Evolutionary conservation across 2,329 filamentous ascomycete species (phyloP).

Genomic region (Penicillium rolfsii): DNA sequence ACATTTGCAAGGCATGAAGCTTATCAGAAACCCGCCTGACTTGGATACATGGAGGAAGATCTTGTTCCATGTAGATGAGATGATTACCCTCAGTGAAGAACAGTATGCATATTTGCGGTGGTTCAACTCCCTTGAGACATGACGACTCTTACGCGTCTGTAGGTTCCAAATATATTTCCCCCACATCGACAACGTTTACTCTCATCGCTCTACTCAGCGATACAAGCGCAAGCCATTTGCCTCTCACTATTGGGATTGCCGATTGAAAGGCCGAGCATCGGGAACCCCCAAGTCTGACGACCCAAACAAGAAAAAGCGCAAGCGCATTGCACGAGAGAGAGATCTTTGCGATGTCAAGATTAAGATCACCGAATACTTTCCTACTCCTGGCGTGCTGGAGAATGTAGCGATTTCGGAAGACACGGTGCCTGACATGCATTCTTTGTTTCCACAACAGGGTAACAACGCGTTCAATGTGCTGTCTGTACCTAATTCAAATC

Average conservation of each 20-base stretch:
- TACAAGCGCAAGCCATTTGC: conserved; percentile 83
- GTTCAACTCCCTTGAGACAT: background rate
- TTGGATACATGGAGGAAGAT: conserved; percentile 70
- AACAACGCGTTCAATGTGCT: conserved; percentile 49
- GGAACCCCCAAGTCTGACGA: conserved; percentile 80
- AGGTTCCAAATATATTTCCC: conserved; percentile 82
- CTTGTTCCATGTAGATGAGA: conserved; percentile 75
- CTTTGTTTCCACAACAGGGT: conserved; percentile 26
- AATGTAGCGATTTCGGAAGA: conserved; percentile 25
- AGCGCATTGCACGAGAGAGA: conserved; percentile 71
- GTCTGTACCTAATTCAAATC: conserved; percentile 40
- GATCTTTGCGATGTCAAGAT: conserved; percentile 87
- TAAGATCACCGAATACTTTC: conserved; percentile 79
- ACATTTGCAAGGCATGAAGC: conserved; percentile 48
- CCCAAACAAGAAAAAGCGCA: conserved; percentile 80
- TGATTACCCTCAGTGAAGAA: conserved; percentile 72
- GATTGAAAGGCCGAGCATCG: conserved; percentile 76
- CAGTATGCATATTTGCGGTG: conserved; percentile 58
- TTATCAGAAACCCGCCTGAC: conserved; percentile 68
- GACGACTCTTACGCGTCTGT: conserved; percentile 4
- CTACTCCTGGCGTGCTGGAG: conserved; percentile 38
- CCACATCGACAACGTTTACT: conserved; percentile 83
- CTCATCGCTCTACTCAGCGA: conserved; percentile 76
- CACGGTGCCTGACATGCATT: conserved; percentile 30
- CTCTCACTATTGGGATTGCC: conserved; percentile 83